Evolutionary conservation across 2,329 filamentous ascomycete genomes (phyloP).

Genomic region (Neoarthrinium moseri): DNA sequence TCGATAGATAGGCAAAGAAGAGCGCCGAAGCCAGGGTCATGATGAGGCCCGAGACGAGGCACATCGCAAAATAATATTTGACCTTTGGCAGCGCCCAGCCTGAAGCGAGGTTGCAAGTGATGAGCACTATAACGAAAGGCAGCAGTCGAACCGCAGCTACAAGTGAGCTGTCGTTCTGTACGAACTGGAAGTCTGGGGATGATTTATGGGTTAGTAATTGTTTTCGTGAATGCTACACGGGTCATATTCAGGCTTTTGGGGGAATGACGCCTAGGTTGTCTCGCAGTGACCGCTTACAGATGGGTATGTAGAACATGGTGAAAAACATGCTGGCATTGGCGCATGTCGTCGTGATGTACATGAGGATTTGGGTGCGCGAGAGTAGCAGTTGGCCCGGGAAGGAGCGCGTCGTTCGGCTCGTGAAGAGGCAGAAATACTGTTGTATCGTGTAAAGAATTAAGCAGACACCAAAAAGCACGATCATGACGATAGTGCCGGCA

Average conservation of each 20-base stretch:
- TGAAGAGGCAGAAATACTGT: conserved; percentile 41
- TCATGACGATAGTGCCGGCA: conserved; percentile 42
- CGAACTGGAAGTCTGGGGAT: conserved; percentile 53
- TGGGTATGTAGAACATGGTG: conserved; percentile 47
- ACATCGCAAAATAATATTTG: conserved; percentile 36
- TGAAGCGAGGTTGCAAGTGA: conserved; percentile 30
- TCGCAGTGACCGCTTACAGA: no score
- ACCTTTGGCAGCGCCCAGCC: conserved; percentile 18
- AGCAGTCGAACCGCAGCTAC: conserved; percentile 39
- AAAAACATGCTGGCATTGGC: conserved; percentile 23
- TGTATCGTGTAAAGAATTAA: conserved; percentile 43
- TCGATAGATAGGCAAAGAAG: conserved; percentile 19
- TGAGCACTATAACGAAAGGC: conserved; percentile 34
- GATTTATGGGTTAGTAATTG: no score
- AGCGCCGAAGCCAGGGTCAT: conserved; percentile 32
- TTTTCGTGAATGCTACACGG: no score
- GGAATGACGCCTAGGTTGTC: no score
- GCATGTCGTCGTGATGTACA: conserved; percentile 36
- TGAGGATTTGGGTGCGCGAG: conserved; percentile 18
- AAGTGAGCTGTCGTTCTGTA: conserved; percentile 34
- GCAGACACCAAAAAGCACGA: conserved; percentile 39
- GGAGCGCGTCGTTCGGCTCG: conserved; percentile 31
- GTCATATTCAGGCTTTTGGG: no score
- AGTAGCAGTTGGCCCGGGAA: conserved; percentile 41
- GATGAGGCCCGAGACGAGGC: conserved; percentile 32